Evolutionary conservation across 1,284 basidiomycete genomes (phyloP).

Genomic region (Heliocybe sulcata): DNA sequence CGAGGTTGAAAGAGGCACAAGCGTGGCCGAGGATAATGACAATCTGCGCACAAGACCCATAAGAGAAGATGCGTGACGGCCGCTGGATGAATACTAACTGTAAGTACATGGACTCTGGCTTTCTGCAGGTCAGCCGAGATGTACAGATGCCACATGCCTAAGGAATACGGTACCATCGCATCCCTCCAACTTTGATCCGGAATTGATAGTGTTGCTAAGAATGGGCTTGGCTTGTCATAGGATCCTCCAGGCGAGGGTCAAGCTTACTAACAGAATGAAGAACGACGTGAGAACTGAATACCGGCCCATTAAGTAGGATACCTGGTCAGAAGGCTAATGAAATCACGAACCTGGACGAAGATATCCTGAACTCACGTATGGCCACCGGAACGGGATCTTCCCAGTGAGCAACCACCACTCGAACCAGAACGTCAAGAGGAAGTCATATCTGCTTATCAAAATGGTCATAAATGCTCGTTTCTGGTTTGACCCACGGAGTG

Average conservation of each 20-base stretch:
- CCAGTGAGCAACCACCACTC: not conserved
- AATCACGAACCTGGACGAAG: not conserved
- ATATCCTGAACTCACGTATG: not conserved
- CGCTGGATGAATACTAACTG: not conserved
- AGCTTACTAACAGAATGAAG: not conserved
- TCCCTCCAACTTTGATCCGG: no score
- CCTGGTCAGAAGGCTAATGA: not conserved
- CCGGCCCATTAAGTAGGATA: not conserved
- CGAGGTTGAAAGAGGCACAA: not conserved
- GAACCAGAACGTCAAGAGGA: not conserved
- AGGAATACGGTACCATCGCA: no score
- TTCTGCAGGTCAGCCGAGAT: not conserved
- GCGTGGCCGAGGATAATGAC: not conserved
- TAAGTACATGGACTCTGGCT: not conserved
- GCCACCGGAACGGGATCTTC: not conserved
- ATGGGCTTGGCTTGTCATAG: not conserved
- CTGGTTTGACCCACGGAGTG: not conserved
- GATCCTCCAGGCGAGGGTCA: not conserved
- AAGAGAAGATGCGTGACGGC: not conserved
- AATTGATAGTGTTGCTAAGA: not conserved
- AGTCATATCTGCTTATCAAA: not conserved
- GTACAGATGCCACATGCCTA: no score
- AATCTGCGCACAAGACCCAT: not conserved
- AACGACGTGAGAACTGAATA: not conserved
- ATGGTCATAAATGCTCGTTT: not conserved